Conservation (phyloP, 495 filamentous ascomycete genomes). For the Neurospora sp. region DNA sequence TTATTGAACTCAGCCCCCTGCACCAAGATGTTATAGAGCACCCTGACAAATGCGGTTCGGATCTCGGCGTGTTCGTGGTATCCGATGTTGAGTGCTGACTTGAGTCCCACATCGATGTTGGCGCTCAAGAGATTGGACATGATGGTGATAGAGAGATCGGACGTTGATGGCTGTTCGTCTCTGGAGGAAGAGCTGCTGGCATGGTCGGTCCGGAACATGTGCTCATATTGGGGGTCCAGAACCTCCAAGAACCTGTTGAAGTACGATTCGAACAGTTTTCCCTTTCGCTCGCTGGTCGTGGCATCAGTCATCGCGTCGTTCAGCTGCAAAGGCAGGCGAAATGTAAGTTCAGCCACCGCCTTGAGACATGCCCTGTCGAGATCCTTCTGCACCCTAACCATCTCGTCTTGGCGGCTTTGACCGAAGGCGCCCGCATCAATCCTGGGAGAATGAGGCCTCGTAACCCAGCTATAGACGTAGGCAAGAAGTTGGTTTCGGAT, state of each 20-base stretch:
- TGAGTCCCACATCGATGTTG: constrained; percentile 58
- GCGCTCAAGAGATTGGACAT: constrained; percentile 56
- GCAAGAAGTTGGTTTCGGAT: constrained; percentile 55
- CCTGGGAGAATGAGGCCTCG: constrained; percentile 38
- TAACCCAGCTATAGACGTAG: constrained; percentile 55
- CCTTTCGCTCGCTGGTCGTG: constrained; percentile 51
- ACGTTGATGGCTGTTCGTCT: constrained; percentile 38
- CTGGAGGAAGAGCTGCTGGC: constrained; percentile 21
- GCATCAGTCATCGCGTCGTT: constrained; percentile 52
- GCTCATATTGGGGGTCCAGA: constrained; percentile 43
- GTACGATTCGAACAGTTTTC: constrained; percentile 57
- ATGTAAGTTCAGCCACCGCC: constrained; percentile 51
- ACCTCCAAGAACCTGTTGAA: constrained; percentile 54
- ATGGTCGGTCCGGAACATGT: constrained; percentile 32
- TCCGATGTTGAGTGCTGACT: constrained; percentile 53
- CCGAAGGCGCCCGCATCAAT: constrained; percentile 8
- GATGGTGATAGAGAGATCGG: constrained; percentile 52
- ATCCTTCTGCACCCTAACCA: constrained; percentile 45
- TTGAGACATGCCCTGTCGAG: constrained; percentile 52
- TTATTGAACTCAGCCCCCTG: constrained; percentile 60
- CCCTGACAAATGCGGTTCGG: constrained; percentile 55
- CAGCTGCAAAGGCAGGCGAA: constrained; percentile 52
- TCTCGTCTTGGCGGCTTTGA: constrained; percentile 36
- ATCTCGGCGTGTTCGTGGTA: constrained; percentile 59
- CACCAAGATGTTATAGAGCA: constrained; percentile 55